These are phyloP conservation scores for Mercurialis annua DNA, from an alignment of 345 rosid genomes.

Conservation along the genomic window DNA sequence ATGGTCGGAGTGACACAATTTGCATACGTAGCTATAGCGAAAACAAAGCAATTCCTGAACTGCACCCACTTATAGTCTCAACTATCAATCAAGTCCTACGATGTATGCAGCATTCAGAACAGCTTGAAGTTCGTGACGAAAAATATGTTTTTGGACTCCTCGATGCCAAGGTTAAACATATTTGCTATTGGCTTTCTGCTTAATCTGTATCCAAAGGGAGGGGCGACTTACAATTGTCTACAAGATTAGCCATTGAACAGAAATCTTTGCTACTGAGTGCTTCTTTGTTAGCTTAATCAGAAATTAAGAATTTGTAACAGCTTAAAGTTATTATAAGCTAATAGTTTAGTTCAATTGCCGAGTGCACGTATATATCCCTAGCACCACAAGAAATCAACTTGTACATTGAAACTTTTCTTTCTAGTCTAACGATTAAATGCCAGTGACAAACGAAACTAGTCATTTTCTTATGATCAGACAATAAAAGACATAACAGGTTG, in stretches of 20 bases:
- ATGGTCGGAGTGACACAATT: conserved; percentile 86
- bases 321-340: too few relatives aligned
- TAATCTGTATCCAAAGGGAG: background rate
- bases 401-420: too few relatives aligned
- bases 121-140: conserved; percentile 14
- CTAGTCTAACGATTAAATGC: too few relatives aligned
- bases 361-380: too few relatives aligned
- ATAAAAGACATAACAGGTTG: too few relatives aligned
- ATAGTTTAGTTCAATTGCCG: too few relatives aligned
- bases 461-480: too few relatives aligned
- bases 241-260: background rate
- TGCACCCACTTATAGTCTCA: conserved; percentile 44
- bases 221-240: background rate
- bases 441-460: too few relatives aligned
- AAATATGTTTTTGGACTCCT: background rate
- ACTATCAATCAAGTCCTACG: conserved; percentile 41
- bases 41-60: conserved; percentile 43
- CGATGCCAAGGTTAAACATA: background rate
- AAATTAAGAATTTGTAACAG: too few relatives aligned
- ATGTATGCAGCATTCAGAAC: conserved; percentile 32
- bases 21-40: conserved; percentile 58
- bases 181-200: background rate
- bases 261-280: background rate
- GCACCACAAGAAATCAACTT: too few relatives aligned
- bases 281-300: too few relatives aligned